phyloP scores from a whole-genome alignment of 2,329 filamentous ascomycete species.

The Neonectria magnoliae region DNA sequence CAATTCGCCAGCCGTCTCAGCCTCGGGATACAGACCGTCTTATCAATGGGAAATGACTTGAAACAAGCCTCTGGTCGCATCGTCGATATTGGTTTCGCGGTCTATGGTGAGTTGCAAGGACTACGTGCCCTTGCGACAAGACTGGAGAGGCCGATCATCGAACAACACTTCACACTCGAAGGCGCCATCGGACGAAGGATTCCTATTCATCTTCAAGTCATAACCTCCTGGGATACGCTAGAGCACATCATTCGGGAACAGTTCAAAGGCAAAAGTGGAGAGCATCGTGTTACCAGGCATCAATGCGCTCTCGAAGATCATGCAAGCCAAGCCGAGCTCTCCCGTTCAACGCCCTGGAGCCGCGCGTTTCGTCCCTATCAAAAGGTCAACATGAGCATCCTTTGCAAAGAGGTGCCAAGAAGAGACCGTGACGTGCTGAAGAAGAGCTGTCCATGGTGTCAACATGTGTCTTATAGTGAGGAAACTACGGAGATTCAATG shows the following conservation, averaged over 20 bases:
- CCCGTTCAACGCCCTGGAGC: background rate
- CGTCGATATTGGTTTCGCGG: background rate
- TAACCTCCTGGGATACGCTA: conserved; percentile 1
- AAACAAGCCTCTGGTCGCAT: background rate
- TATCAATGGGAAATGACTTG: background rate
- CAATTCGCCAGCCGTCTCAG: background rate
- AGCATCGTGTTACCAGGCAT: background rate
- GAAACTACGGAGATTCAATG: background rate
- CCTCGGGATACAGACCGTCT: background rate
- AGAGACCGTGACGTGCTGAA: too few species aligned
- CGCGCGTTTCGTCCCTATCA: background rate
- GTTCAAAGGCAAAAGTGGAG: background rate
- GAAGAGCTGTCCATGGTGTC: conserved; percentile 2
- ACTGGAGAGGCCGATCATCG: background rate
- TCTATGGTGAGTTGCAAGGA: background rate
- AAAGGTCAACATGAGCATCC: conserved; percentile 3
- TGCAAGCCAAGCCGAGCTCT: background rate
- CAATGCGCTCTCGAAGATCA: background rate
- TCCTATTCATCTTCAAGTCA: background rate
- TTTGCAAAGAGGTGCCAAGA: background rate
- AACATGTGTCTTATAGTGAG: background rate
- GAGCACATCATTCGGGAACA: background rate
- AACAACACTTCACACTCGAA: conserved; percentile 5
- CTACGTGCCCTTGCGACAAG: background rate
- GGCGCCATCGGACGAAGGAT: background rate